Base-by-base conservation (phyloP, 306 rosid species). In the Aeschynomene evenia region DNA sequence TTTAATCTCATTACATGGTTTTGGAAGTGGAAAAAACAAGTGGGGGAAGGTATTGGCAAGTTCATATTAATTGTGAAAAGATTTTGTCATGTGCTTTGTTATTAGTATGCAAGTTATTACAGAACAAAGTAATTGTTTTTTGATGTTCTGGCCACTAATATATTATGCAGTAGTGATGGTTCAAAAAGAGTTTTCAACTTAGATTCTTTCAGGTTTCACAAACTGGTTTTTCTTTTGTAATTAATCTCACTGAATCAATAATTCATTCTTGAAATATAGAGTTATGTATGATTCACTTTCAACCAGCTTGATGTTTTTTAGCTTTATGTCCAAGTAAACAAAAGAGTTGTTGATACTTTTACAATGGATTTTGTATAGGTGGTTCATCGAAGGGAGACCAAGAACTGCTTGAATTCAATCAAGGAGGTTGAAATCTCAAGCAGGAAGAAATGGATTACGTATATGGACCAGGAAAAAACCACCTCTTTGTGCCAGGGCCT, bases 401-500 rank as follows among this genome's bases (percentile, higher is more conserved):
- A 74, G 51, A 71, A 13, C 63, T 70, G 33, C 61, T 77, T 66
- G 71, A 52, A 52, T 63, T 62, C 26, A 66, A 50, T 62, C 26
- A 66, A 50, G 61, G 70, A 42, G 78, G 45, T 60, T 83, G 55
- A 23, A 68, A 79, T 61, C 81, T 73, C 22, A 73, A 77, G 74
- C 72, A 58, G 77, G 74, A 46, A 36, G 81, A 89, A 74, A 95
- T 95, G 99, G 99, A 95, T 73, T 67, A 87, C 23, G 67, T 87
- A 4, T 55, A 95, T 83, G 99, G 68, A 82, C 97, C 99, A 24
- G 99, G 99, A 83, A 89, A 84, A 66, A 76, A 91, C 92, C 99
- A 95, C 70, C 97, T 95, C 79, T 95, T 95, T 75, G 99, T 95
- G 59, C 99, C 99, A 1, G 99, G 99, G 81, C 99, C 99, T 0